A percentile compares a stretch with the other conserved stretches of the same genome.
Evolutionary conservation across 352 stramenopile genomes (phyloP).

Genomic region (Phytophthora fragariae): DNA sequence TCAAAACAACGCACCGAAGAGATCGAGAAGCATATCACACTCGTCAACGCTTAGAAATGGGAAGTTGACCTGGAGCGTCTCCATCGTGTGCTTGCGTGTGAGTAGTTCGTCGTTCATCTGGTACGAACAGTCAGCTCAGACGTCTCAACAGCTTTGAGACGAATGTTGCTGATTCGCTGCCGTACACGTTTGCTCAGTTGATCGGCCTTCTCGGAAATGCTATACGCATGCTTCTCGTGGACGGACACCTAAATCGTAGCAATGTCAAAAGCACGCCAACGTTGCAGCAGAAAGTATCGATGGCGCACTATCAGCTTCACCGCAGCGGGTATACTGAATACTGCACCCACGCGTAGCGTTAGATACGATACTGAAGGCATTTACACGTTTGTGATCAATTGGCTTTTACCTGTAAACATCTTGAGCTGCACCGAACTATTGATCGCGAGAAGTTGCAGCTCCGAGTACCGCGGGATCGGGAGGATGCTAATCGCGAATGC

Average conservation of each 20-base stretch:
- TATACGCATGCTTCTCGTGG: slow-evolving; percentile 61
- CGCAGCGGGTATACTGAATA: slow-evolving; percentile 41
- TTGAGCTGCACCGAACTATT: slow-evolving; percentile 47
- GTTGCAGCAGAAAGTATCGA: background rate
- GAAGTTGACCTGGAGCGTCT: slow-evolving; percentile 58
- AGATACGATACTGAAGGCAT: background rate
- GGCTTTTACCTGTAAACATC: slow-evolving; percentile 54
- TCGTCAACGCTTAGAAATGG: slow-evolving; percentile 66
- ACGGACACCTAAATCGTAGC: slow-evolving; percentile 49
- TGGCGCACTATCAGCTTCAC: slow-evolving; percentile 59
- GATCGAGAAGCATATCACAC: slow-evolving; percentile 81
- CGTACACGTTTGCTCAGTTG: slow-evolving; percentile 52
- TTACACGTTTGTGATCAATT: background rate
- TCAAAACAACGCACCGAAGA: slow-evolving; percentile 57
- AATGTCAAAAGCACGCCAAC: background rate
- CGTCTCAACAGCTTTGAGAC: background rate
- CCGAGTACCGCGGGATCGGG: slow-evolving; percentile 48
- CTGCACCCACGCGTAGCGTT: background rate
- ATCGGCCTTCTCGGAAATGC: slow-evolving; percentile 55
- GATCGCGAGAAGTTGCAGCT: slow-evolving; percentile 61
- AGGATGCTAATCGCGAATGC: slow-evolving; percentile 61
- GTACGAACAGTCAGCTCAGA: background rate
- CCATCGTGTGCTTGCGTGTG: slow-evolving; percentile 54
- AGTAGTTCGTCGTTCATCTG: slow-evolving; percentile 64
- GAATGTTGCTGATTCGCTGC: background rate